Percentiles rank a stretch among this genome's conserved stretches.
phyloP scores from a whole-genome alignment of 257 asterid species.

The Perilla frutescens region DNA sequence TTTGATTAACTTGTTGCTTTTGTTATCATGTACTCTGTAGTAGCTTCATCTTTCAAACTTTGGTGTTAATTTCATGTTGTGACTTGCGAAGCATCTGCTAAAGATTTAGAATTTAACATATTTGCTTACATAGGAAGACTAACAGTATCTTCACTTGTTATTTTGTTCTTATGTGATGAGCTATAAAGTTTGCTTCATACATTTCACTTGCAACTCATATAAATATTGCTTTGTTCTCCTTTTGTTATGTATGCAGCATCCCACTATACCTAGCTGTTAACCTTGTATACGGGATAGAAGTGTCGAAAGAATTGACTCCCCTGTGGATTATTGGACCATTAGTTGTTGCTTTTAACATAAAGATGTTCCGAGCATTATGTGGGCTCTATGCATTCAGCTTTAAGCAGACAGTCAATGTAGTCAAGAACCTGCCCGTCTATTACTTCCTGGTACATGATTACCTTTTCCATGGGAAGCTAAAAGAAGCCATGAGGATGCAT shows the following conservation, averaged over 20 bases:
- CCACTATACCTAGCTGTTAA: conserved; percentile 66
- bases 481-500: conserved; percentile 43
- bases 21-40: background rate
- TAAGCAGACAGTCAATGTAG: conserved; percentile 55
- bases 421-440: conserved; percentile 59
- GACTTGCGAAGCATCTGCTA: background rate
- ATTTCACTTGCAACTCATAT: background rate
- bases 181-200: background rate
- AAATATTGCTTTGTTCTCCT: background rate
- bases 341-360: conserved; percentile 57
- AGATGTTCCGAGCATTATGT: conserved; percentile 56
- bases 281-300: conserved; percentile 62
- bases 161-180: background rate
- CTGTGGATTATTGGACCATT: conserved; percentile 89
- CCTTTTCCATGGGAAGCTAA: conserved; percentile 59
- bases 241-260: conserved; percentile 55
- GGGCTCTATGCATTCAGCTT: conserved; percentile 70
- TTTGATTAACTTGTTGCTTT: background rate
- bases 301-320: conserved; percentile 75
- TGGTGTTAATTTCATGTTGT: background rate
- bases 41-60: conserved; percentile 5
- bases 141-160: background rate
- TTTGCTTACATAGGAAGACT: background rate
- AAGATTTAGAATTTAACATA: background rate
- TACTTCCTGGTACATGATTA: conserved; percentile 41